Evolutionary conservation across 129 eudicot species (phyloP).

Genomic region (Lonicera japonica): DNA sequence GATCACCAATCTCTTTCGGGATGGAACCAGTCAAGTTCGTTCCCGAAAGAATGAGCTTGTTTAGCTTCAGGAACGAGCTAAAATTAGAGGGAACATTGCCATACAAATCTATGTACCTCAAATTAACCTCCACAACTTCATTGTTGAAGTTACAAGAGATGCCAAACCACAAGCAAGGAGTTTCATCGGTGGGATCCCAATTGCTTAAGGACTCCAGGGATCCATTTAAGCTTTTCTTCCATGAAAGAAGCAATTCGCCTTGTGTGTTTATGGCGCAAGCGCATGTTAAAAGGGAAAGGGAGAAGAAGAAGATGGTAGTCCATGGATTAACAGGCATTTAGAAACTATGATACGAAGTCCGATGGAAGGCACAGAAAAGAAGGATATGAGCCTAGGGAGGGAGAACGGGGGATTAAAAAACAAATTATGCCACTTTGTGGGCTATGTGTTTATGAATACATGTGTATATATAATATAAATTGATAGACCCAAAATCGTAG

Average conservation of each 20-base stretch:
- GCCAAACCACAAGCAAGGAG: constrained; percentile 78
- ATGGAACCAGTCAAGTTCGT: constrained; percentile 76
- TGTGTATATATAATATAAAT: constrained; percentile 14
- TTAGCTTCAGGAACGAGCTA: constrained; percentile 32
- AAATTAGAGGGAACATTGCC: constrained; percentile 56
- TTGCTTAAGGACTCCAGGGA: constrained; percentile 36
- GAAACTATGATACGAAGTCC: constrained; percentile 46
- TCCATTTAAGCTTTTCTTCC: constrained; percentile 56
- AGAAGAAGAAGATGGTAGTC: constrained; percentile 20
- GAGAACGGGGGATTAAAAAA: constrained; percentile 35
- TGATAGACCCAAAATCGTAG: constrained; percentile 64
- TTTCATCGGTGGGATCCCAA: constrained; percentile 54
- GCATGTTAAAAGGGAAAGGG: constrained; percentile 10
- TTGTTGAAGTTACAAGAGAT: constrained; percentile 46
- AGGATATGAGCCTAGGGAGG: constrained; percentile 69
- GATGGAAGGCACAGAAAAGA: constrained; percentile 42
- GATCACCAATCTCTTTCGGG: constrained; percentile 47
- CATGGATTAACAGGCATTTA: constrained; percentile 52
- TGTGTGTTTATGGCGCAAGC: constrained; percentile 54
- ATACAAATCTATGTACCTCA: constrained; percentile 60
- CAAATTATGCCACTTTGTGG: constrained; percentile 69
- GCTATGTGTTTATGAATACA: constrained; percentile 17
- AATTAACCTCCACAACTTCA: constrained; percentile 49
- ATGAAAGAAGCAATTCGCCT: constrained; percentile 63
- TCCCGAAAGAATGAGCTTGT: constrained; percentile 60